phyloP scores from a whole-genome alignment of 805 yeast genomes.

The Suhomyces prunicola region DNA sequence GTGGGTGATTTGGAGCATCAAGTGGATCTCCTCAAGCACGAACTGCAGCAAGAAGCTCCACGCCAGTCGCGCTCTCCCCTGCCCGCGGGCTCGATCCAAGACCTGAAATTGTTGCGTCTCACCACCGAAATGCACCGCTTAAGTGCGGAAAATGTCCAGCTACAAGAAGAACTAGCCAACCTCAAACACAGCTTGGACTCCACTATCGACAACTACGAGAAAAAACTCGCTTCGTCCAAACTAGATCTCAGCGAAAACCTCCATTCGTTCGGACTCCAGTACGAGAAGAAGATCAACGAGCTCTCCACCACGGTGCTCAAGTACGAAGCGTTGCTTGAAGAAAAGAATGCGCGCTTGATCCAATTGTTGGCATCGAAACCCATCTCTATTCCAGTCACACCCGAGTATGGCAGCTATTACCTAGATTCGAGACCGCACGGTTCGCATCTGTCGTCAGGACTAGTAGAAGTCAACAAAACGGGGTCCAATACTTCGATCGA shows the following conservation, averaged over 20 bases:
- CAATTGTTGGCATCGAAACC: slow-evolving; percentile 38
- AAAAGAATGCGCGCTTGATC: slow-evolving; percentile 31
- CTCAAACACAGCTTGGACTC: slow-evolving; percentile 12
- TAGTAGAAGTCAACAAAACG: background rate
- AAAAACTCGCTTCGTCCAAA: slow-evolving; percentile 20
- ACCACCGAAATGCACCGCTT: slow-evolving; percentile 16
- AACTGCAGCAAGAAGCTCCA: background rate
- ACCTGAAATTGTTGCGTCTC: slow-evolving; percentile 10
- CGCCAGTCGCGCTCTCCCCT: background rate
- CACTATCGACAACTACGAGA: slow-evolving; percentile 18
- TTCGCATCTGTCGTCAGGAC: background rate
- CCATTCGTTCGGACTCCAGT: slow-evolving; percentile 20
- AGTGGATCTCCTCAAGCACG: background rate
- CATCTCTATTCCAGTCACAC: slow-evolving; percentile 30
- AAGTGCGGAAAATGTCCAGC: slow-evolving; percentile 17
- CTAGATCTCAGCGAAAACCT: slow-evolving; percentile 27
- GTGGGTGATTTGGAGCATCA: slow-evolving; percentile 11
- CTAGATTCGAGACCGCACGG: background rate
- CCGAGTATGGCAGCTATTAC: slow-evolving; percentile 1
- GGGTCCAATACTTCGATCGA: slow-evolving; percentile 12
- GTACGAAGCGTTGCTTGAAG: slow-evolving; percentile 37
- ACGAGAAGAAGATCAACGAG: slow-evolving; percentile 37
- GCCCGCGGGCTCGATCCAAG: slow-evolving; percentile 1
- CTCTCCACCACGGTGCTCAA: slow-evolving; percentile 24
- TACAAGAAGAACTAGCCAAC: slow-evolving; percentile 17